phyloP scores from a whole-genome alignment of 441 rosid genomes.

The Arabidopsis hybrid region DNA sequence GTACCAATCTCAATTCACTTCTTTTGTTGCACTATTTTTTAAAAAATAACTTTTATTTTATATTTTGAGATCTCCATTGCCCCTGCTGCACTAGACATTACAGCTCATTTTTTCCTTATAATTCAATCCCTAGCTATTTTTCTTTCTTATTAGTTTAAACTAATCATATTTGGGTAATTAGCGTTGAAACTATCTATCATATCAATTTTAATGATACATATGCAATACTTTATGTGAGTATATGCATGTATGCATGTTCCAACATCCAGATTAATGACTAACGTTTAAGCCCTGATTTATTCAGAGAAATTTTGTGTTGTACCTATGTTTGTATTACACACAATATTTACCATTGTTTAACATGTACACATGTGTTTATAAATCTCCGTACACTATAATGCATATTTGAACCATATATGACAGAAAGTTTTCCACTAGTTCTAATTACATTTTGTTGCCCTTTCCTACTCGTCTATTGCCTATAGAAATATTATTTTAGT shows the following conservation, averaged over 20 bases:
- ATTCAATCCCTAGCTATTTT: not conserved
- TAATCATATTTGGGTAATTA: conserved; percentile 9
- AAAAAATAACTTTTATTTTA: not conserved
- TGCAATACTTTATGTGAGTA: not conserved
- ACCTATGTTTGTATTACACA: not conserved
- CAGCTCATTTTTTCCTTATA: conserved; percentile 53
- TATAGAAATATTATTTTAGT: not conserved
- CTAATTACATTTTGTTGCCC: conserved; percentile 8
- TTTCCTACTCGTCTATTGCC: not conserved
- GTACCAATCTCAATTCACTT: conserved; percentile 41
- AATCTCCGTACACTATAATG: not conserved
- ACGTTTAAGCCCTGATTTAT: not conserved
- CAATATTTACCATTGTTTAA: too few relatives aligned
- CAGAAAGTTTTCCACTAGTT: too few relatives aligned
- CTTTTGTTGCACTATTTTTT: conserved; percentile 34
- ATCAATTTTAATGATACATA: not conserved
- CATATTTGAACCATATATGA: too few relatives aligned
- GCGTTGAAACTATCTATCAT: conserved; percentile 21
- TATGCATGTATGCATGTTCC: conserved; percentile 29
- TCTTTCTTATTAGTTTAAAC: conserved; percentile 15
- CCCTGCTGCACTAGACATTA: conserved; percentile 51
- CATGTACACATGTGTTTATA: not conserved
- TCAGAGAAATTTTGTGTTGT: not conserved
- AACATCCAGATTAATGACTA: conserved; percentile 4
- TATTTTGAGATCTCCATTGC: conserved; percentile 49